Evolutionary conservation across 257 asterid genomes (phyloP), one percentile per base, ranked within the genome.

Genomic region (Echites panduratus): DNA sequence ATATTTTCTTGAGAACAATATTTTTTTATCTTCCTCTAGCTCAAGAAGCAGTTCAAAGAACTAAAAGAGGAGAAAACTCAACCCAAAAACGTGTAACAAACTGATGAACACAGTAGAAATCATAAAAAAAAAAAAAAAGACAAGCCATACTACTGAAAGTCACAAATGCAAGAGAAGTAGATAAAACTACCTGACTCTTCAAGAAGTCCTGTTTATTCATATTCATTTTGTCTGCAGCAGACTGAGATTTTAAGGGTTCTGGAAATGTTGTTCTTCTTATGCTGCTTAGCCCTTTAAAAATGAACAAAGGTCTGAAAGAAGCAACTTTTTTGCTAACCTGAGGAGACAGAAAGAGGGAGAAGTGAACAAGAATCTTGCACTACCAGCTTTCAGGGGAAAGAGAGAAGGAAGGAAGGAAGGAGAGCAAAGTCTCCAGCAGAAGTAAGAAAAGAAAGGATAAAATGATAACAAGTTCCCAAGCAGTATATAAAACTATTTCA

Each of bases 151-250:
- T 5, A 62, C 24, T 62, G 17, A 4, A 12, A 32, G 2, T 32
- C 24, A 14, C 38, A 27, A 63, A 63, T 0, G 26, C 47, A 63
- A 35, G 1, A 2, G 5, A 47, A 45, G 54, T 19, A 40, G 67
- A 48, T 53, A 66, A 14, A 71, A 49, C 12, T 80, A 86, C 95
- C 95, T 83, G 90, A 79, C 78, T 45, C 90, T 86, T 88, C 75
- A 83, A 26, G 80, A 86, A 74, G 70, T 85, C 91, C 63, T 86
- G 91, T 72, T 88, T 88, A 66, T 56, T 86, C 95, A 88, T 88
- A 62, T 56, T 86, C 91, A 88, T 88, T 66, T 52, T 79, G 71
- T 13, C 16, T 19, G 56, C 9, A 45, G 17, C 27, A 74, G 44
- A 50, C 53, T 52, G 40, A 27, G 53, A 41, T 16, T 13, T 38